Evolutionary conservation across 768 basidiomycete species (phyloP).

Genomic region (Boletus barrowsii): DNA sequence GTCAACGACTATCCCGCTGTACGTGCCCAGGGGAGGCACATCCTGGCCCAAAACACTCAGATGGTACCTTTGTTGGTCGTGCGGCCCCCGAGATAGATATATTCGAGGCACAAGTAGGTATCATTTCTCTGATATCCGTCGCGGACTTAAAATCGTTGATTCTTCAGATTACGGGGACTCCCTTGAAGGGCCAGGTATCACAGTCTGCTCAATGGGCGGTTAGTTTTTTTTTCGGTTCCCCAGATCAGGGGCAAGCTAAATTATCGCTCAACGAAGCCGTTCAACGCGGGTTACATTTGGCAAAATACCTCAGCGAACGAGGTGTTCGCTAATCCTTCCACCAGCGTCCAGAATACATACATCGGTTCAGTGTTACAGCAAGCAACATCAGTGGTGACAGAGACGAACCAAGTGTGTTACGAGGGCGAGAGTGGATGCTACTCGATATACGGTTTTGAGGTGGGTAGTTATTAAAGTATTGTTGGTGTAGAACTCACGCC

Average conservation of each 20-base stretch:
- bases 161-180: conserved; percentile 45
- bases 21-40: conserved; percentile 81
- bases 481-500: background rate
- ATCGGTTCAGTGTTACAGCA: conserved; percentile 72
- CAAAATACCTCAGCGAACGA: conserved; percentile 56
- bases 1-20: conserved; percentile 82
- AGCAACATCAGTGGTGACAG: conserved; percentile 70
- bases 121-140: conserved; percentile 12
- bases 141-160: conserved; percentile 7
- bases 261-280: conserved; percentile 48
- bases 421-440: conserved; percentile 58
- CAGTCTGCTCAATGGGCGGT: conserved; percentile 85
- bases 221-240: conserved; percentile 29
- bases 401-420: conserved; percentile 70
- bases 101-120: conserved; percentile 68
- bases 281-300: conserved; percentile 72
- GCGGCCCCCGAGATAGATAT: conserved; percentile 89
- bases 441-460: conserved; percentile 79
- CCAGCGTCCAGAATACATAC: conserved; percentile 58
- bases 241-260: background rate
- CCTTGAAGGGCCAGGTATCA: conserved; percentile 60
- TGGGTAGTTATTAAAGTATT: conserved; percentile 21
- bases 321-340: conserved; percentile 53
- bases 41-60: conserved; percentile 73
- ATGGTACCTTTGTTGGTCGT: conserved; percentile 78